Evolutionary conservation across 352 stramenopile species (phyloP).

Genomic region (Pythium dissimile): DNA sequence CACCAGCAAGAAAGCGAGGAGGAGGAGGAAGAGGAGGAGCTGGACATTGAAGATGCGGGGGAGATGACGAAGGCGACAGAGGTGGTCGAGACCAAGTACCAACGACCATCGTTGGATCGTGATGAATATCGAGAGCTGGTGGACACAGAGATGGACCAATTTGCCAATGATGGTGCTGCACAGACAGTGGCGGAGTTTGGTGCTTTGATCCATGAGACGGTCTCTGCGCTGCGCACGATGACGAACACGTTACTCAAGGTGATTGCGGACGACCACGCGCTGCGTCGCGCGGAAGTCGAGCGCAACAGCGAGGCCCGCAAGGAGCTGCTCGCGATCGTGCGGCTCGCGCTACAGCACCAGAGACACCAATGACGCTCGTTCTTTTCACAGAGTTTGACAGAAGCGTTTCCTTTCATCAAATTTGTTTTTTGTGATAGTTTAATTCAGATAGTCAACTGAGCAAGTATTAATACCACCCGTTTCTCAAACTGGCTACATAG

Average conservation of each 20-base stretch:
- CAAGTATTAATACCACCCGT: neutral
- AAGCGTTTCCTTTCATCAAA: too few relatives aligned
- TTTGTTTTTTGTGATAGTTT: too few relatives aligned
- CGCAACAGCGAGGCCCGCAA: slow-evolving; percentile 1
- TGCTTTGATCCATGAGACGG: neutral
- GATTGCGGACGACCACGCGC: neutral
- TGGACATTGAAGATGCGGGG: neutral
- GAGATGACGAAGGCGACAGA: neutral
- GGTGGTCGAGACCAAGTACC: neutral
- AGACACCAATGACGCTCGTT: too few relatives aligned
- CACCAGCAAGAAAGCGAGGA: neutral
- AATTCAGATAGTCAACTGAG: too few relatives aligned
- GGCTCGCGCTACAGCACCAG: slow-evolving; percentile 1
- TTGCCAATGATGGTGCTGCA: neutral
- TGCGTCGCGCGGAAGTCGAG: neutral
- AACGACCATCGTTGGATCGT: neutral
- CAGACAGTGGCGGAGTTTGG: neutral
- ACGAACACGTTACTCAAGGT: neutral
- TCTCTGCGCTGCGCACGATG: neutral
- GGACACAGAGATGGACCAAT: neutral
- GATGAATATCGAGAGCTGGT: neutral
- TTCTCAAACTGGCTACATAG: neutral
- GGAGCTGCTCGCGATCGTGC: slow-evolving; percentile 2
- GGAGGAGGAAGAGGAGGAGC: neutral
- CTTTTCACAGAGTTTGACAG: too few relatives aligned